Evolutionary conservation across 169 alveolate species (phyloP), one percentile per base, ranked within the genome.

Genomic region (Babesia divergens): DNA sequence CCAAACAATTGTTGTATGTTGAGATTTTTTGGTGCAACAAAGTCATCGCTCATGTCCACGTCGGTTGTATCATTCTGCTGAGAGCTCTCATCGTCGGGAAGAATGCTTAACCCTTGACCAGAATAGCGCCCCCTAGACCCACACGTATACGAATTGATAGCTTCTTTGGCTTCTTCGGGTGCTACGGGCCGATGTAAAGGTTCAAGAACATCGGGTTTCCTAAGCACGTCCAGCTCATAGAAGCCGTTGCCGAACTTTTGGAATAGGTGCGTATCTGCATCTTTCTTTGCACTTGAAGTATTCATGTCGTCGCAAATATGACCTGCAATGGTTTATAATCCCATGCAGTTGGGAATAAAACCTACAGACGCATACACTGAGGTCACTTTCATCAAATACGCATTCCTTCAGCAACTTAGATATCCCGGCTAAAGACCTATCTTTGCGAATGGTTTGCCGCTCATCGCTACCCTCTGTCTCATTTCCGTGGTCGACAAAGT

Each of bases 181-280:
- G 47, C 60, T 9, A 11, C 6, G 59, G 60, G 37, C 0, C 18
- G 22, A 20, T 60, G 29, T 20, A 49, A 47, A 0, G 56, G 13
- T 20, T 62, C 72, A 13, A 16, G 60, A n/a, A 29, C 34, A 43
- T 28, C 46, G 13, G 43, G 70, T 6, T 28, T 46, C 66, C 32
- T 40, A 6, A 70, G 50, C 18, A 53, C 40, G 18, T 70, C 43
- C 24, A 58, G 72, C 32, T 58, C 64, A 29, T 70, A 70, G 64
- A 50, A 70, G 8, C 82, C 62, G 40, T 70, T 74, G 6, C 22
- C 52, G 22, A 56, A 56, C 7, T 58, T 53, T 9, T 70, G n/a
- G 54, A 68, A 52, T 58, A 51, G 26, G 5, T 20, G 20, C 2
- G 34, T 11, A 29, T 51, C 47, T 6, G 8, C 76, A 14, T 28